These are phyloP conservation scores for Lagerstroemia speciosa DNA, from an alignment of 345 rosid genomes.

Conservation along the genomic window DNA sequence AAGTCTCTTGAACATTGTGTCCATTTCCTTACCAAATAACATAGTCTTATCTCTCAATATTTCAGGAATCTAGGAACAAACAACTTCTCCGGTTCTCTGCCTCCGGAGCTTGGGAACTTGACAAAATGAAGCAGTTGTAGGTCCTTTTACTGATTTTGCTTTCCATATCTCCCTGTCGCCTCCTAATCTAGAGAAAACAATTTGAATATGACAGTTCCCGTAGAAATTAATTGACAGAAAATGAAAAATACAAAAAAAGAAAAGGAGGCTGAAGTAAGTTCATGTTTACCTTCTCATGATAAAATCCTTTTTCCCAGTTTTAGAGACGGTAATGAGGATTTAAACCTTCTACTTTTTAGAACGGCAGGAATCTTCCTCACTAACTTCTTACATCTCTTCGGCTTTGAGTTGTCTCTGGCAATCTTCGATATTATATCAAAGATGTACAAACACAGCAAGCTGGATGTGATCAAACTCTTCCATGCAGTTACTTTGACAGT, in stretches of 20 bases:
- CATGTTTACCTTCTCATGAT: too few species aligned
- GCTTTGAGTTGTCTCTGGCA: not conserved
- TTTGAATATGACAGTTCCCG: not conserved
- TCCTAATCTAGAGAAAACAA: not conserved
- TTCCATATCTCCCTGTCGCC: not conserved
- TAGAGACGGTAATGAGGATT: not conserved
- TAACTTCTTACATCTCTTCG: not conserved
- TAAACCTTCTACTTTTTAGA: not conserved
- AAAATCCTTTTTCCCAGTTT: too few species aligned
- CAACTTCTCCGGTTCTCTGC: conserved; percentile 66
- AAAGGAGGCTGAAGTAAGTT: too few species aligned
- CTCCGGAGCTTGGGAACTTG: conserved; percentile 50
- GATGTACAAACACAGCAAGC: not conserved
- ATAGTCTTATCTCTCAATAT: not conserved
- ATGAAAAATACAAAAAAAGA: not conserved
- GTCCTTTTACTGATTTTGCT: conserved; percentile 11
- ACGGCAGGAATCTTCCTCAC: not conserved
- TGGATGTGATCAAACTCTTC: not conserved
- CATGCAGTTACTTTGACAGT: conserved; percentile 41
- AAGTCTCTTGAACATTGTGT: not conserved
- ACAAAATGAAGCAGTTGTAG: conserved; percentile 41
- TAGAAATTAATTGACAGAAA: not conserved
- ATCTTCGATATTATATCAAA: not conserved
- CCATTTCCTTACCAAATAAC: not conserved
- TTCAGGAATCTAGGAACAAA: conserved; percentile 40